Base-by-base conservation (phyloP, 2,329 filamentous ascomycete species). In the Venturia asperata region DNA sequence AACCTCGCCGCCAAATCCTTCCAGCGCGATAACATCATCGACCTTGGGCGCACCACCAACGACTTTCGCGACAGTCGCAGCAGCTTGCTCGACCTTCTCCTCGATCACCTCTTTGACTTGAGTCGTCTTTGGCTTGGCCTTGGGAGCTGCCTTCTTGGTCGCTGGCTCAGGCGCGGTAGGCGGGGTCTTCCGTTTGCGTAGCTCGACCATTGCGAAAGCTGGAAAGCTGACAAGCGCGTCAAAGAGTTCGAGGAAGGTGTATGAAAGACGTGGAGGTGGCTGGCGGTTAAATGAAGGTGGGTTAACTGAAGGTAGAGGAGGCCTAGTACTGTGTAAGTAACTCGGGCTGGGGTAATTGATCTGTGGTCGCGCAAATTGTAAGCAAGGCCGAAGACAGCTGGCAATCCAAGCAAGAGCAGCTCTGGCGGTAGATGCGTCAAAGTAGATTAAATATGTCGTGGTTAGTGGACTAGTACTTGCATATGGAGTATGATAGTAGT, bases 1-100 rank as follows among this genome's bases (percentile, higher is more conserved):
- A 68, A 99, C 79, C 73, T 94, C 87, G 65, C 83, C 84, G 65
- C 84, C 84, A 70, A 87, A 87, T 39, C 73, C 75, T 17, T 82
- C 77, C 62, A 87, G 75, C 61, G 78, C 72, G 68, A 87, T 77
- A 34, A 73, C 81, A 68, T 84, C 79, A 68, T 83, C 84, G 39
- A 79, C 77, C 67, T 75, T 74, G 21, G 74, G 71, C 61, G 74
- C 70, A 66, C 71, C 71, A 62, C 73, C 71, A 39, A 69, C 71
- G 63, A 73, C 70, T 56, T 72, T 72, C 67, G 75, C 72, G 43
- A 71, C 69, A 30, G 75, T 71, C 47, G 74, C 69, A 62, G 68
- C 64, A 55, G 70, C 66, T 60, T 68, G 67, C 47, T 73, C 72
- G 19, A 72, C 72, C 68, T 73, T 75, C 19, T 69, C 67, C 17